Evolutionary conservation across 2,329 filamentous ascomycete species (phyloP).

Genomic region (Talaromyces funiculosus): DNA sequence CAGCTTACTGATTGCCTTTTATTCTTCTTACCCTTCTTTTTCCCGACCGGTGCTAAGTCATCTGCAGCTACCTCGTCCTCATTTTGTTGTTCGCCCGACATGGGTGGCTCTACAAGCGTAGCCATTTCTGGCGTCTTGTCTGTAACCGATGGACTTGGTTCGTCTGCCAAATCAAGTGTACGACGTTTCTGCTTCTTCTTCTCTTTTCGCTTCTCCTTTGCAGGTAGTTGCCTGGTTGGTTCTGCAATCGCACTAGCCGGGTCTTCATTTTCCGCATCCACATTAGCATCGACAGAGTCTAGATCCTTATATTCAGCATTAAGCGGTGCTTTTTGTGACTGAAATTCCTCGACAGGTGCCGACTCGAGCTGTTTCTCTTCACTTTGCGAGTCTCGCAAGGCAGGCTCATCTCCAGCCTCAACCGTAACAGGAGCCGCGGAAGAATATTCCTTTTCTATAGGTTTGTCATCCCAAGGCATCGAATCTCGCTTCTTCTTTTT

Average conservation of each 20-base stretch:
- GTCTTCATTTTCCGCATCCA: neutral
- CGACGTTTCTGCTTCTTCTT: conserved; percentile 26
- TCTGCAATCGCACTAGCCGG: neutral
- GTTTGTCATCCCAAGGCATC: conserved; percentile 21
- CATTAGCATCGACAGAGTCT: neutral
- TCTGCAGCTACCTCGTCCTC: conserved; percentile 5
- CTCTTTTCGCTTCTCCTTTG: conserved; percentile 13
- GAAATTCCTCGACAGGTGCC: neutral
- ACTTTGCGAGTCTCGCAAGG: neutral
- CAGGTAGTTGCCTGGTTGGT: conserved; percentile 7
- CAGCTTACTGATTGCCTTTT: conserved; percentile 32
- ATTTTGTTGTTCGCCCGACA: conserved; percentile 17
- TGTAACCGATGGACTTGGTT: conserved; percentile 7
- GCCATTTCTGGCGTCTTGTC: conserved; percentile 12
- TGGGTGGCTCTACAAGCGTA: neutral
- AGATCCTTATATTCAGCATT: neutral
- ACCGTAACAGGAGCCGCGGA: neutral
- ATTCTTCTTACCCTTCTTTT: conserved; percentile 47
- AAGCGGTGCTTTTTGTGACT: neutral
- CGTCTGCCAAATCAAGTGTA: conserved; percentile 18
- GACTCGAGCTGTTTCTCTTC: neutral
- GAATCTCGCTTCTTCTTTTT: conserved; percentile 32
- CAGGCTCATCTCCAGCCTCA: neutral
- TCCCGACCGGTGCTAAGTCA: conserved; percentile 27
- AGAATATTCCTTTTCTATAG: neutral